These are phyloP conservation scores for Globisporangium acanthophoron DNA, from an alignment of 352 stramenopile genomes.

Conservation along the genomic window DNA sequence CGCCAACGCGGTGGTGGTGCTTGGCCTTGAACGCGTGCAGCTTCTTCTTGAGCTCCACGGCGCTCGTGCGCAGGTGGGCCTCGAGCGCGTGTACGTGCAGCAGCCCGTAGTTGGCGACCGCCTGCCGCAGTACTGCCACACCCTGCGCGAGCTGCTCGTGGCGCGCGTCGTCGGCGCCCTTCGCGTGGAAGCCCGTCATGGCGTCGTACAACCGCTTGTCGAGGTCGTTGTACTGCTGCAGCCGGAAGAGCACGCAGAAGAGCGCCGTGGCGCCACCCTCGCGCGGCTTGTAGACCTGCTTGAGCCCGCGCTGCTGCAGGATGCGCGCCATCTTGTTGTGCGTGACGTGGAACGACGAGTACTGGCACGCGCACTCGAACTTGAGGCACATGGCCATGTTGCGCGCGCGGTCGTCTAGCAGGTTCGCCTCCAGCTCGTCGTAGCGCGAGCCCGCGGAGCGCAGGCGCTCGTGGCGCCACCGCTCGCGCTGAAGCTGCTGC, in stretches of 20 bases:
- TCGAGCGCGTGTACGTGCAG: constrained; percentile 55
- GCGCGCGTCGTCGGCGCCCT: constrained; percentile 12
- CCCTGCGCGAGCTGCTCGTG: constrained; percentile 26
- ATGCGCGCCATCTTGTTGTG: constrained; percentile 61
- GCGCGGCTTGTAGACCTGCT: constrained; percentile 36
- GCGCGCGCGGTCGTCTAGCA: constrained; percentile 60
- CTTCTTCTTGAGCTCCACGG: constrained; percentile 72
- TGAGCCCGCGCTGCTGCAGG: constrained; percentile 40
- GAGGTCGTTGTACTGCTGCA: constrained; percentile 72
- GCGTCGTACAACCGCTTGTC: constrained; percentile 65
- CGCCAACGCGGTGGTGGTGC: constrained; percentile 47
- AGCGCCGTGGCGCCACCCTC: constrained; percentile 41
- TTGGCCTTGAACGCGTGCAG: constrained; percentile 71
- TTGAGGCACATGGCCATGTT: constrained; percentile 67
- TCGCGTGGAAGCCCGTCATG: constrained; percentile 25
- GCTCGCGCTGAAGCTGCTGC: constrained; percentile 12
- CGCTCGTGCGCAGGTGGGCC: constrained; percentile 40
- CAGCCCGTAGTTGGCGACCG: constrained; percentile 64
- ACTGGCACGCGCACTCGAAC: constrained; percentile 69
- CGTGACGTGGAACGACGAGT: constrained; percentile 48
- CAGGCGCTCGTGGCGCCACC: constrained; percentile 10
- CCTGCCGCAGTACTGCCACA: constrained; percentile 53
- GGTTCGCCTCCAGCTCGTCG: constrained; percentile 62
- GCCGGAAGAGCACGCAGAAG: constrained; percentile 52
- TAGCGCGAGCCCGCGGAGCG: constrained; percentile 10